Evolutionary conservation across 176 grass and related monocot species (phyloP).

Genomic region (Aegilops longissima): DNA sequence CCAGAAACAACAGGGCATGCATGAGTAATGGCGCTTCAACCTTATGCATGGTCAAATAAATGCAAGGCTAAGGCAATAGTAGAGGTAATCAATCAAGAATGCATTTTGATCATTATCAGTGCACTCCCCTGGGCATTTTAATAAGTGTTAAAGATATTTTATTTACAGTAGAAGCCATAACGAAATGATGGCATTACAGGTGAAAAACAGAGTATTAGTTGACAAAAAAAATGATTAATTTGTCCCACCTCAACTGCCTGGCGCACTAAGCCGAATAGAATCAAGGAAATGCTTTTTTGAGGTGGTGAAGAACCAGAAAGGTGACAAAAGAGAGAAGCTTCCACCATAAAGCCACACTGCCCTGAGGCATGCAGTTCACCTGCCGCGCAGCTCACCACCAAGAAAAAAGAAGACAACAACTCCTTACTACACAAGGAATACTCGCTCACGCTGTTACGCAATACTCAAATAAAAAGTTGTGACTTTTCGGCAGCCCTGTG

Average conservation of each 20-base stretch:
- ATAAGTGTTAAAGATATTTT: background rate
- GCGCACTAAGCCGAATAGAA: constrained; percentile 20
- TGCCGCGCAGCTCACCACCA: constrained; percentile 12
- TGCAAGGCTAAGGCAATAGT: too few relatives aligned
- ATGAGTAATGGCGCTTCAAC: background rate
- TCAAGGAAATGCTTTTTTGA: constrained; percentile 32
- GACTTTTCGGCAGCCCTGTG: background rate
- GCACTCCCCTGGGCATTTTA: background rate
- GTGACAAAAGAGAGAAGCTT: constrained; percentile 34
- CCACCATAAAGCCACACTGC: constrained; percentile 4
- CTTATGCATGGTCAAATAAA: background rate
- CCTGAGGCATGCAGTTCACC: constrained; percentile 17
- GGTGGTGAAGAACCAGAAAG: constrained; percentile 39
- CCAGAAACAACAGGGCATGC: constrained; percentile 7
- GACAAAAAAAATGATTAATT: background rate
- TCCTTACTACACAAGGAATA: background rate
- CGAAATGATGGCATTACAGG: background rate
- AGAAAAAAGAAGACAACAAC: background rate
- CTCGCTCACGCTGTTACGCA: background rate
- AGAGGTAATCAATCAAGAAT: too few relatives aligned
- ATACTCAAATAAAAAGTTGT: background rate
- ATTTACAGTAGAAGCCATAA: background rate
- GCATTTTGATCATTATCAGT: background rate
- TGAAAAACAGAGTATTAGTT: constrained; percentile 8
- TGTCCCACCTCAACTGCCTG: constrained; percentile 31